Evolutionary conservation across 495 filamentous ascomycete genomes (phyloP).

Genomic region (Evernia prunastri): DNA sequence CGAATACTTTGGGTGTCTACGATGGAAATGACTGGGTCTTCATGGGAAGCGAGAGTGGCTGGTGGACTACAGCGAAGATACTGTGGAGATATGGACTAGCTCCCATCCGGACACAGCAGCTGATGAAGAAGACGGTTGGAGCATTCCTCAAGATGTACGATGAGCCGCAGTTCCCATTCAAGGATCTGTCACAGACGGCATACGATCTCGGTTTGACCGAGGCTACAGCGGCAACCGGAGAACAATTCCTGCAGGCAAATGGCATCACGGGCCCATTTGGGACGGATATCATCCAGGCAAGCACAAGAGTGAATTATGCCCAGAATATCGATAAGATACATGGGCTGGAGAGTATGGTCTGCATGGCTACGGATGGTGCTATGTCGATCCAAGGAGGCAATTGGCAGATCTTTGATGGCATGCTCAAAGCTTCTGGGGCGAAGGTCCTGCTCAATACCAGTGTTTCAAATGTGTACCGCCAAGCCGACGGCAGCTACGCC

Average conservation of each 20-base stretch:
- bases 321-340: slow-evolving; percentile 82
- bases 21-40: slow-evolving; percentile 75
- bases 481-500: slow-evolving; percentile 42
- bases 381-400: slow-evolving; percentile 79
- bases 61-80: slow-evolving; percentile 76
- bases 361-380: slow-evolving; percentile 84
- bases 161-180: slow-evolving; percentile 74
- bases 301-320: slow-evolving; percentile 91
- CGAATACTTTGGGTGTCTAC: slow-evolving; percentile 67
- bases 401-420: slow-evolving; percentile 86
- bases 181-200: slow-evolving; percentile 60
- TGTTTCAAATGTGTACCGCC: slow-evolving; percentile 53
- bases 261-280: slow-evolving; percentile 57
- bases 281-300: slow-evolving; percentile 83
- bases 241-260: slow-evolving; percentile 62
- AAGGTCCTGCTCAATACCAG: slow-evolving; percentile 60
- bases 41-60: slow-evolving; percentile 49
- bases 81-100: slow-evolving; percentile 81
- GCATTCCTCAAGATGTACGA: slow-evolving; percentile 80
- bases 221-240: slow-evolving; percentile 62
- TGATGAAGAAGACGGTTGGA: slow-evolving; percentile 65
- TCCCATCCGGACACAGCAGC: slow-evolving; percentile 62
- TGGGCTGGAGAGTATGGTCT: slow-evolving; percentile 86
- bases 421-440: slow-evolving; percentile 60
- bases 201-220: slow-evolving; percentile 58